Conservation (phyloP, 2,329 filamentous ascomycete species). For the Zymoseptoria ardabiliae region DNA sequence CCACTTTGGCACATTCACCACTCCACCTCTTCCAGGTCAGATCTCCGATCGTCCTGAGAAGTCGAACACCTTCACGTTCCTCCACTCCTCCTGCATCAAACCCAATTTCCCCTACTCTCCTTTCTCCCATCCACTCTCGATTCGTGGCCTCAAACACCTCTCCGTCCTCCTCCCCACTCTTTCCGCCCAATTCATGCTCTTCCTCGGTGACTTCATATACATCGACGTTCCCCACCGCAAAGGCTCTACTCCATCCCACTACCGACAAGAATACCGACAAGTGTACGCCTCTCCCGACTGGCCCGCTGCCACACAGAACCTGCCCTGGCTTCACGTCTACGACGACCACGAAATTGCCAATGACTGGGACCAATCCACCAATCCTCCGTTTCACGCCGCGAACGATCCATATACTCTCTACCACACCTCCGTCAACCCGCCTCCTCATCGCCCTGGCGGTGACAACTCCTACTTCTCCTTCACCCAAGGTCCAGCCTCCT, state of each 20-base stretch:
- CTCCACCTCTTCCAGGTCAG: conserved; percentile 63
- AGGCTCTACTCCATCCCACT: conserved; percentile 64
- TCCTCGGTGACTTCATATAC: conserved; percentile 82
- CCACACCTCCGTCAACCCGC: conserved; percentile 78
- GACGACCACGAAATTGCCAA: conserved; percentile 97
- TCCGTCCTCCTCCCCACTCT: conserved; percentile 65
- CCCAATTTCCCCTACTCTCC: conserved; percentile 84
- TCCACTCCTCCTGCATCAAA: conserved; percentile 89
- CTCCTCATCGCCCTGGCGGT: conserved; percentile 44
- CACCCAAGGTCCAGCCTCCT: conserved; percentile 79
- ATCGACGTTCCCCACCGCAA: conserved; percentile 79
- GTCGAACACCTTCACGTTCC: conserved; percentile 73
- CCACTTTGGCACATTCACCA: conserved; percentile 71
- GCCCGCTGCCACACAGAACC: conserved; percentile 62
- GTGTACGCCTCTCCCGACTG: conserved; percentile 96
- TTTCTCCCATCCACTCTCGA: conserved; percentile 70
- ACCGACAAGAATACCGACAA: conserved; percentile 85
- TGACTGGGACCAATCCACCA: conserved; percentile 79
- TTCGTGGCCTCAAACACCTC: conserved; percentile 72
- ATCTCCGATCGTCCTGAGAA: conserved; percentile 46
- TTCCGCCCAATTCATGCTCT: conserved; percentile 64
- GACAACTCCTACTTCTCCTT: conserved; percentile 79
- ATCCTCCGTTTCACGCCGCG: conserved; percentile 70
- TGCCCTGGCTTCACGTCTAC: conserved; percentile 97
- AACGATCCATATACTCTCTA: conserved; percentile 82